Percentiles rank a stretch among this genome's conserved stretches.
These are phyloP conservation scores for Alternaria incomplexa DNA, from an alignment of 2,329 filamentous ascomycete species.

Conservation along the genomic window DNA sequence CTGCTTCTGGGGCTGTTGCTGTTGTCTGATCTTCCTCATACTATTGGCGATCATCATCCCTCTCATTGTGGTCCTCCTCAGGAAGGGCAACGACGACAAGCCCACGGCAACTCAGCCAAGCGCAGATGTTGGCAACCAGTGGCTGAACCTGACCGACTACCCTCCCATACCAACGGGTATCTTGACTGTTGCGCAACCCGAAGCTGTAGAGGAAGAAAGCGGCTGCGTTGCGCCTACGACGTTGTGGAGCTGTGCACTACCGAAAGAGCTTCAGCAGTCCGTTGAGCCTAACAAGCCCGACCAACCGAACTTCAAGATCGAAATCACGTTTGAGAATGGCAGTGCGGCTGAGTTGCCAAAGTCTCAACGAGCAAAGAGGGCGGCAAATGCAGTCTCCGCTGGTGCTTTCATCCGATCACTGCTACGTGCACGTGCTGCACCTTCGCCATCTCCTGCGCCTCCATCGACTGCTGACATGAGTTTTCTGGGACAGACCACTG, in stretches of 20 bases:
- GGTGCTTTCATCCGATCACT: conserved; percentile 44
- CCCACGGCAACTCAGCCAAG: conserved; percentile 23
- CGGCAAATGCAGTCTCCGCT: conserved; percentile 63
- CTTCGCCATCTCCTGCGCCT: conserved; percentile 60
- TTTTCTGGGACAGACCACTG: conserved; percentile 87
- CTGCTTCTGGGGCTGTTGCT: conserved; percentile 45
- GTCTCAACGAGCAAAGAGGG: conserved; percentile 53
- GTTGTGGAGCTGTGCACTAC: conserved; percentile 85
- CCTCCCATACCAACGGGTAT: conserved; percentile 86
- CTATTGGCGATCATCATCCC: conserved; percentile 51
- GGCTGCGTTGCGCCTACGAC: conserved; percentile 75
- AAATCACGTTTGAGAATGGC: conserved; percentile 69
- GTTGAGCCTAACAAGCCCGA: conserved; percentile 68
- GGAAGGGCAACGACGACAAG: conserved; percentile 48
- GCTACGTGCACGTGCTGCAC: conserved; percentile 34
- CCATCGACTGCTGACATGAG: conserved; percentile 72
- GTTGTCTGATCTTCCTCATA: conserved; percentile 42
- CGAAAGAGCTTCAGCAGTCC: conserved; percentile 74
- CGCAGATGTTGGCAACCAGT: conserved; percentile 48
- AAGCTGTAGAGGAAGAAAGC: conserved; percentile 67
- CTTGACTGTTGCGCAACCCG: conserved; percentile 76
- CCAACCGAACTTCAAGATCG: conserved; percentile 79
- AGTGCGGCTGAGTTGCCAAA: conserved; percentile 40
- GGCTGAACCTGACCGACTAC: conserved; percentile 85
- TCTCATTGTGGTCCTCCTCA: conserved; percentile 43